Evolutionary conservation across 129 eudicot genomes (phyloP).

Genomic region (Flaveria sonorensis): DNA sequence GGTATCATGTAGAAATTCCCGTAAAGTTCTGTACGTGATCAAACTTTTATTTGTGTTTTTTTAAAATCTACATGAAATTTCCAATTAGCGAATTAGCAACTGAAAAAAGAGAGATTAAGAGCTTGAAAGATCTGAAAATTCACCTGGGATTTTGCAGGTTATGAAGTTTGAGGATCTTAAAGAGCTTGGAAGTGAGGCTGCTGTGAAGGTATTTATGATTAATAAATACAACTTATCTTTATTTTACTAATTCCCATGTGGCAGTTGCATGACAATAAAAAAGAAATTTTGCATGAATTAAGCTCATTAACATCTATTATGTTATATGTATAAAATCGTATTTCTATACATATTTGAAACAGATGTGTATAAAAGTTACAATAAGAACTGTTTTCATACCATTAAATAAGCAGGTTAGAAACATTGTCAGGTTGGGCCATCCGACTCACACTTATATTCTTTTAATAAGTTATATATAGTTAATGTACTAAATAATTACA

Average conservation of each 20-base stretch:
- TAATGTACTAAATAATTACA: neutral
- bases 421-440: neutral
- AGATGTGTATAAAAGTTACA: neutral
- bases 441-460: neutral
- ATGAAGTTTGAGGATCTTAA: conserved; percentile 98
- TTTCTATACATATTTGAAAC: neutral
- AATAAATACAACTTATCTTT: neutral
- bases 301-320: conserved; percentile 1
- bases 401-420: neutral
- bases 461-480: too few species aligned
- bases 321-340: neutral
- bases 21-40: neutral
- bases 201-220: conserved; percentile 68
- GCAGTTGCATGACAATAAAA: neutral
- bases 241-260: neutral
- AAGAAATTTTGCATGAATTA: neutral
- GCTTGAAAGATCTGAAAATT: conserved; percentile 22
- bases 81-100: neutral
- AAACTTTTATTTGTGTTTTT: neutral
- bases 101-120: neutral
- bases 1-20: neutral
- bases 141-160: conserved; percentile 52
- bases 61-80: neutral
- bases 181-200: conserved; percentile 81
- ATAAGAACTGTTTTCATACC: neutral